Evolutionary conservation across 2,329 filamentous ascomycete genomes (phyloP).

Genomic region (Penicillium sp.): DNA sequence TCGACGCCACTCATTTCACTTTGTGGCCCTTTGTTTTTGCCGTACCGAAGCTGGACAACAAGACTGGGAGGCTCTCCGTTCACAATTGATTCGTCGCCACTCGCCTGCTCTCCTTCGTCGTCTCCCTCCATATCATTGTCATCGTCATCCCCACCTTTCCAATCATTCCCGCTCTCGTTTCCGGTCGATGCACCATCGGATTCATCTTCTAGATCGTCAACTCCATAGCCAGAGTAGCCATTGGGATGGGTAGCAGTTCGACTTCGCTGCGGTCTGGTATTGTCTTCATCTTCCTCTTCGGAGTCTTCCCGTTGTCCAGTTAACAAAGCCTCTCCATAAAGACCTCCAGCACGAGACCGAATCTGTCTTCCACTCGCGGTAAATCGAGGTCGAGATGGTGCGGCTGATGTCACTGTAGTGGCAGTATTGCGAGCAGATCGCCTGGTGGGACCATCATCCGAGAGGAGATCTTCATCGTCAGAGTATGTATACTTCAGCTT

Average conservation of each 20-base stretch:
- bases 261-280: slow-evolving; percentile 45
- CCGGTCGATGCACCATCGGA: slow-evolving; percentile 61
- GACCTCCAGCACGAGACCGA: slow-evolving; percentile 56
- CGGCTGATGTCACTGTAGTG: slow-evolving; percentile 72
- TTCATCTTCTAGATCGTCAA: slow-evolving; percentile 68
- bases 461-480: slow-evolving; percentile 77
- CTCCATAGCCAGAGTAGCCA: slow-evolving; percentile 58
- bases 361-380: slow-evolving; percentile 91
- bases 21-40: slow-evolving; percentile 32
- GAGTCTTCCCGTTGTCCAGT: slow-evolving; percentile 55
- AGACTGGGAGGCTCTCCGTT: slow-evolving; percentile 63
- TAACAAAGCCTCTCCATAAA: slow-evolving; percentile 60
- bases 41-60: slow-evolving; percentile 71
- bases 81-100: slow-evolving; percentile 51
- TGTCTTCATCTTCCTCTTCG: slow-evolving; percentile 52
- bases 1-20: slow-evolving; percentile 13
- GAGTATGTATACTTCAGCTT: slow-evolving; percentile 96
- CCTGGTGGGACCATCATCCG: slow-evolving; percentile 66
- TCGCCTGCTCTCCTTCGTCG: slow-evolving; percentile 45
- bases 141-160: slow-evolving; percentile 75
- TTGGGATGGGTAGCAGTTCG: slow-evolving; percentile 34
- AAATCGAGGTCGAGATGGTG: slow-evolving; percentile 65
- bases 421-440: slow-evolving; percentile 68
- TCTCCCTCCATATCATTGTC: slow-evolving; percentile 67
- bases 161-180: slow-evolving; percentile 67